These are phyloP conservation scores for Mucor racemosus DNA, from an alignment of 371 early-diverging fungal genomes.

Conservation along the genomic window DNA sequence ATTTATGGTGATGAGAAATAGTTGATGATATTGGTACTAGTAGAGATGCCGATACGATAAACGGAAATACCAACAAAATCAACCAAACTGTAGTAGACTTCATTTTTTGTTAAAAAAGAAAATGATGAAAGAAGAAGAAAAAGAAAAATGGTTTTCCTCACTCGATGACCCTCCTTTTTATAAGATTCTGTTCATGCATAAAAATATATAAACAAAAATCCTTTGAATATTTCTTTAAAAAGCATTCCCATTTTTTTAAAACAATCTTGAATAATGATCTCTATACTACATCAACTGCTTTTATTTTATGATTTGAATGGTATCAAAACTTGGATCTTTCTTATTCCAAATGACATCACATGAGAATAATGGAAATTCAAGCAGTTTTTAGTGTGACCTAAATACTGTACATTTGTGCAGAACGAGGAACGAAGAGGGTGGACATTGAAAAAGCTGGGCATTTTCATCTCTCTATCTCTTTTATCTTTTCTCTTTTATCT, in stretches of 20 bases:
- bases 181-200: too few species aligned
- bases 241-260: too few species aligned
- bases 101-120: constrained; percentile 12
- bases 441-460: constrained; percentile 5
- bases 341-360: background rate
- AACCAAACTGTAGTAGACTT: background rate
- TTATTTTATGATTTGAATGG: too few species aligned
- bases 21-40: constrained; percentile 15
- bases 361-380: background rate
- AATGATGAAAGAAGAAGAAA: constrained; percentile 3
- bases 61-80: constrained; percentile 17
- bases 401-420: background rate
- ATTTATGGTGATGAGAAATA: constrained; percentile 22
- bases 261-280: too few species aligned
- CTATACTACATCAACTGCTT: too few species aligned
- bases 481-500: background rate
- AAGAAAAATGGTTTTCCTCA: background rate
- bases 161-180: background rate
- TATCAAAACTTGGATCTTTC: background rate
- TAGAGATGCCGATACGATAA: constrained; percentile 20
- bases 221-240: too few species aligned
- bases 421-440: background rate
- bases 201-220: too few species aligned
- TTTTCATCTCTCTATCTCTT: background rate
- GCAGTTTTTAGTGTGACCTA: background rate